Evolutionary conservation across 2,329 filamentous ascomycete species (phyloP).

Genomic region (Colletotrichum kahawae): DNA sequence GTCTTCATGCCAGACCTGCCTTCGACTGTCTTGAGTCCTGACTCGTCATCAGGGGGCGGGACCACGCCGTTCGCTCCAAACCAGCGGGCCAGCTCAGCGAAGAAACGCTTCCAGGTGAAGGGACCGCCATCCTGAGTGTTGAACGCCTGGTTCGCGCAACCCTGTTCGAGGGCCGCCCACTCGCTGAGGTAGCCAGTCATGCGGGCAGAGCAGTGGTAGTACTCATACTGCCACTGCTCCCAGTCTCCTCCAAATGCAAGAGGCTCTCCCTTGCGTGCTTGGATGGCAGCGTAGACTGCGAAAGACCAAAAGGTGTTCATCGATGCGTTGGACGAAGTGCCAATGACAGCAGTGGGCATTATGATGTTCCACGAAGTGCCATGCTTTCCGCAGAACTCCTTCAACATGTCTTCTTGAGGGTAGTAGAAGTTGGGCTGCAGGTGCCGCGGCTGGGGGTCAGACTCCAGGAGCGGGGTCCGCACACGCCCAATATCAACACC

Average conservation of each 20-base stretch:
- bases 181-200: slow-evolving; percentile 1
- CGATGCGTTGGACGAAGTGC: background rate
- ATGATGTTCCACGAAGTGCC: background rate
- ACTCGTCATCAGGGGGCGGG: background rate
- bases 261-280: background rate
- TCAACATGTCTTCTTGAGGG: slow-evolving; percentile 4
- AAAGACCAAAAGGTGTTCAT: background rate
- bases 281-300: background rate
- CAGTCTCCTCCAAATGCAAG: slow-evolving; percentile 2
- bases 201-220: background rate
- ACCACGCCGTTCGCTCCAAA: background rate
- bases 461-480: background rate
- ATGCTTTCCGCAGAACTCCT: background rate
- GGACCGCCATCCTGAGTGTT: background rate
- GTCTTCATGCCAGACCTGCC: background rate
- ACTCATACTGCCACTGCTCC: background rate
- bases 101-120: background rate
- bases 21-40: background rate
- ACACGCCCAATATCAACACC: slow-evolving; percentile 1
- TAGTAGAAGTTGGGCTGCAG: slow-evolving; percentile 11
- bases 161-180: background rate
- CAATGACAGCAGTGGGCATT: background rate
- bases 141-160: background rate
- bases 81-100: background rate
- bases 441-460: background rate